These are phyloP conservation scores for Scopulariopsis brevicaulis DNA, from an alignment of 2,329 filamentous ascomycete species.

Conservation along the genomic window DNA sequence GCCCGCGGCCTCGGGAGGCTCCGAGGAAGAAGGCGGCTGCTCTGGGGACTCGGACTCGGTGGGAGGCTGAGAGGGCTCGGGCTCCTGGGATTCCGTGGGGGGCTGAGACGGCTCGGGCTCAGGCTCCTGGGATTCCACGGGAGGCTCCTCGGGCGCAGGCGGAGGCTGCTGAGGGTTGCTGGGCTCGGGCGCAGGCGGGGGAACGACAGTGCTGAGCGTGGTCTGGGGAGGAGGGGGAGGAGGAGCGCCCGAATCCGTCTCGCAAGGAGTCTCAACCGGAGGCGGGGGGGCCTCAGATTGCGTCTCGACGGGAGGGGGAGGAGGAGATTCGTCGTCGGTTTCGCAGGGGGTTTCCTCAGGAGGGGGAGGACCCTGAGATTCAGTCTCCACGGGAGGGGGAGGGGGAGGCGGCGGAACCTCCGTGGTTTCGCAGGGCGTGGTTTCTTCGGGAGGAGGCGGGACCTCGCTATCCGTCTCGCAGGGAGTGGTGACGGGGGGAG, in stretches of 20 bases:
- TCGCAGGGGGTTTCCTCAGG: slow-evolving; percentile 2
- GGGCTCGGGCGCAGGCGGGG: neutral
- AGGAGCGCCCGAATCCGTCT: neutral
- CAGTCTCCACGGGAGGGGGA: slow-evolving; percentile 4
- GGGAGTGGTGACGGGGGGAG: neutral
- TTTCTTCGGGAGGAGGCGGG: slow-evolving; percentile 2
- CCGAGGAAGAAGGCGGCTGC: too few species aligned
- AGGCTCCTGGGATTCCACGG: neutral
- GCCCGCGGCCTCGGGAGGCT: slow-evolving; percentile 18
- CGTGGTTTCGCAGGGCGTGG: neutral
- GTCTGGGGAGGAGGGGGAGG: neutral
- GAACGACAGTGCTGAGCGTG: neutral
- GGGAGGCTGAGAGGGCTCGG: neutral
- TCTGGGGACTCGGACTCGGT: too few species aligned
- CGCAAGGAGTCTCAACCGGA: neutral
- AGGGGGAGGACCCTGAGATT: too few species aligned
- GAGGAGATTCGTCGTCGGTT: neutral
- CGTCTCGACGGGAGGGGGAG: neutral
- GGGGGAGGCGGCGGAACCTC: neutral
- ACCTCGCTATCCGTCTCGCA: neutral
- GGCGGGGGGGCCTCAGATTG: neutral
- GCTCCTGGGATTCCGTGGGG: neutral
- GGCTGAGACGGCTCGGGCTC: neutral
- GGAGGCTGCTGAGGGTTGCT: neutral
- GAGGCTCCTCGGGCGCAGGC: neutral